Conservation (phyloP, 2,329 filamentous ascomycete genomes). For the Tolypocladium inflatum region DNA sequence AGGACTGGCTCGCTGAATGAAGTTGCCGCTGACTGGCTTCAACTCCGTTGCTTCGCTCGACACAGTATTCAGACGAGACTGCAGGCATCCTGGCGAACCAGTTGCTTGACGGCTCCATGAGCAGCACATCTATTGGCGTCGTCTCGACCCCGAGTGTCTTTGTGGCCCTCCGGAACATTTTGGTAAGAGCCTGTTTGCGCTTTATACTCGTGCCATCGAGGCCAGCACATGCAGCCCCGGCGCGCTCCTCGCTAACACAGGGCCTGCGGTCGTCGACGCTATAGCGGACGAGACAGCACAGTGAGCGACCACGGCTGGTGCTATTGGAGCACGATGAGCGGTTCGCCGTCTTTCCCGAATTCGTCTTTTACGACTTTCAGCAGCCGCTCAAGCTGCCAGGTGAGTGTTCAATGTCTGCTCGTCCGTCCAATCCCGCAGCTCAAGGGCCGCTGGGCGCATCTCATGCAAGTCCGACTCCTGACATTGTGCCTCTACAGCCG, state of each 20-base stretch:
- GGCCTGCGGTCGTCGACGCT: neutral
- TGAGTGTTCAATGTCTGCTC: conserved; percentile 15
- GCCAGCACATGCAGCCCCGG: neutral
- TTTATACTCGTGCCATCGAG: neutral
- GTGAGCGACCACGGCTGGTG: conserved; percentile 42
- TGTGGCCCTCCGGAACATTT: conserved; percentile 62
- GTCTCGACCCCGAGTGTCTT: conserved; percentile 72
- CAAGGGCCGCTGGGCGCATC: neutral
- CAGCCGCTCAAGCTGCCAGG: conserved; percentile 56
- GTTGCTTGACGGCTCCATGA: conserved; percentile 51
- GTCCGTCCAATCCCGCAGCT: neutral
- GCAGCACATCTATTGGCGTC: conserved; percentile 53
- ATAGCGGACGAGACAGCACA: conserved; percentile 10
- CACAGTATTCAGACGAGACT: conserved; percentile 64
- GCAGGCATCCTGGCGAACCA: conserved; percentile 54
- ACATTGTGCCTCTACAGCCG: conserved; percentile 17
- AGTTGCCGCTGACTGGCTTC: neutral
- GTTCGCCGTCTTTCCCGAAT: conserved; percentile 66
- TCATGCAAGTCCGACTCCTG: neutral
- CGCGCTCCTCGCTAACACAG: neutral
- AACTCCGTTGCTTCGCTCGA: neutral
- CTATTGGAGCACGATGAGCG: conserved; percentile 68
- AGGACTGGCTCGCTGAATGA: neutral
- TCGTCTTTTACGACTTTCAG: conserved; percentile 65
- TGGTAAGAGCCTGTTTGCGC: conserved; percentile 32